Conservation (phyloP, 495 filamentous ascomycete genomes). For the Annulohypoxylon moriforme region DNA sequence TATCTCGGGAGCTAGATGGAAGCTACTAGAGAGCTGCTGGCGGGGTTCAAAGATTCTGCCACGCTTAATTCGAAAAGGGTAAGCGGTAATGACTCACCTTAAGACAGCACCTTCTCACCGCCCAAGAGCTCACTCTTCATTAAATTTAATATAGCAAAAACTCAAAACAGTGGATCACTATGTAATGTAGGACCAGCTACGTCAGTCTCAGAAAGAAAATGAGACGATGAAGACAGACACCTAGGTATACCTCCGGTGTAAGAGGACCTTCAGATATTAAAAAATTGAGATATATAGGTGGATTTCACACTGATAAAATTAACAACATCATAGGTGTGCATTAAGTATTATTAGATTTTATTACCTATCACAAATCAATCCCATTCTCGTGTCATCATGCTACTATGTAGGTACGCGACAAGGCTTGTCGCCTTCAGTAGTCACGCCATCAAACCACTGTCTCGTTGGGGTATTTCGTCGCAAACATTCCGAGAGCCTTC, state of each 20-base stretch:
- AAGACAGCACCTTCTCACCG: constrained; percentile 8
- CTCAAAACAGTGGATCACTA: constrained; percentile 14
- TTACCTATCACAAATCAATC: neutral
- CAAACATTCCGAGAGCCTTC: constrained; percentile 91
- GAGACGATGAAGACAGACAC: neutral
- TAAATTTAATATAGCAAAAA: constrained; percentile 15
- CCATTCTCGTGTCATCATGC: constrained; percentile 6
- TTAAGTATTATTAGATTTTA: constrained; percentile 29
- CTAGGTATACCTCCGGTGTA: constrained; percentile 14
- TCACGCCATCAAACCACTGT: constrained; percentile 51
- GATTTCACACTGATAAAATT: neutral
- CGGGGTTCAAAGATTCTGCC: constrained; percentile 37
- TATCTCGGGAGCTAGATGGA: constrained; percentile 9
- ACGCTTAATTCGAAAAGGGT: constrained; percentile 16
- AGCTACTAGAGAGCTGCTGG: constrained; percentile 37
- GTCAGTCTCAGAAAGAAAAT: constrained; percentile 4
- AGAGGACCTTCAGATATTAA: neutral
- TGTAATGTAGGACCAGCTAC: constrained; percentile 25
- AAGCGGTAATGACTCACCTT: constrained; percentile 25
- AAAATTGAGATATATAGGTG: neutral
- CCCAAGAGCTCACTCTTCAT: constrained; percentile 15
- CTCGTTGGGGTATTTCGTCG: constrained; percentile 76
- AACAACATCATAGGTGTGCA: constrained; percentile 31
- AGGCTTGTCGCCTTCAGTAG: neutral
- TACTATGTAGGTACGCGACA: too few species aligned